phyloP scores from a whole-genome alignment of 257 asterid genomes.

The Plantago elongata region DNA sequence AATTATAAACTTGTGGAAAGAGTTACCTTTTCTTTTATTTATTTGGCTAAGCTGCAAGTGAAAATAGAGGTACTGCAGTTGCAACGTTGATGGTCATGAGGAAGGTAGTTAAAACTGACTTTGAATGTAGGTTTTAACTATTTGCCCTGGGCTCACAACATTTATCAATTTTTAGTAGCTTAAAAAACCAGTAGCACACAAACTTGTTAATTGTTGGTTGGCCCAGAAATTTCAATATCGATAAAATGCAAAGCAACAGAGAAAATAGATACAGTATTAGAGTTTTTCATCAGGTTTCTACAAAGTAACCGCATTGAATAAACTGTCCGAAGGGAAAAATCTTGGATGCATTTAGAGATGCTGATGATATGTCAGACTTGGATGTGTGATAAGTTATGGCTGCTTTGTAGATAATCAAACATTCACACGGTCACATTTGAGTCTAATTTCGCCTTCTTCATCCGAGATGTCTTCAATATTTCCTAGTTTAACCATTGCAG shows the following conservation, averaged over 20 bases:
- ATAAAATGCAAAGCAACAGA: background rate
- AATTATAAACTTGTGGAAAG: too few relatives aligned
- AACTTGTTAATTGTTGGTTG: too few relatives aligned
- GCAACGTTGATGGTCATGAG: too few relatives aligned
- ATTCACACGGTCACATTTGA: constrained; percentile 48
- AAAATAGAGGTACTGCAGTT: too few relatives aligned
- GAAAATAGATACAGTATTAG: background rate
- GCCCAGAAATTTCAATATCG: too few relatives aligned
- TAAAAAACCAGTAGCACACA: too few relatives aligned
- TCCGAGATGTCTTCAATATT: constrained; percentile 45
- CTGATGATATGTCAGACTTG: background rate
- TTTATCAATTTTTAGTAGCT: too few relatives aligned
- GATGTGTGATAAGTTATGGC: background rate
- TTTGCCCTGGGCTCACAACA: too few relatives aligned
- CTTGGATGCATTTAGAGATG: constrained; percentile 2
- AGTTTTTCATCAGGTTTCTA: background rate
- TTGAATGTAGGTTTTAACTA: too few relatives aligned
- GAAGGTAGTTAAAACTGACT: too few relatives aligned
- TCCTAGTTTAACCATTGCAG: constrained; percentile 77
- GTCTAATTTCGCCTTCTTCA: constrained; percentile 51
- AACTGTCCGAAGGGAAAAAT: background rate
- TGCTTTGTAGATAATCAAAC: constrained; percentile 10
- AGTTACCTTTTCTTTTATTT: too few relatives aligned
- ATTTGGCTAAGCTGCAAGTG: too few relatives aligned
- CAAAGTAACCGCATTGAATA: background rate